Conservation (phyloP, 495 filamentous ascomycete species). For the Sordaria brevicollis region DNA sequence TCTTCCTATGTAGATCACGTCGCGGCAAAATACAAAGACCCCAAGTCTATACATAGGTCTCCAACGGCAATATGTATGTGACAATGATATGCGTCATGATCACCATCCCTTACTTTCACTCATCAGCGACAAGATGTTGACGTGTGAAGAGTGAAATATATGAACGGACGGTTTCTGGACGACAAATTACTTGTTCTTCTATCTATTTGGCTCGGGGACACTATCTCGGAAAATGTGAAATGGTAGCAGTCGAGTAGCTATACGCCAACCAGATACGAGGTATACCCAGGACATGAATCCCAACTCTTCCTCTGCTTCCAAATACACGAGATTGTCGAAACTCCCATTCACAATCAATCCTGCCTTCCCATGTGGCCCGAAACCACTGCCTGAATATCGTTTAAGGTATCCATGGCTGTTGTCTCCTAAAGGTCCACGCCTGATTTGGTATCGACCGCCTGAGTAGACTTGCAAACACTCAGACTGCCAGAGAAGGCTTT, state of each 20-base stretch:
- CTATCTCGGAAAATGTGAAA: background rate
- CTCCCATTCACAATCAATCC: background rate
- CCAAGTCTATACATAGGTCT: no score
- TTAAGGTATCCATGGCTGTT: background rate
- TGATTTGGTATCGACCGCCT: background rate
- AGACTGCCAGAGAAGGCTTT: background rate
- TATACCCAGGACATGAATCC: background rate
- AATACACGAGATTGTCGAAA: background rate
- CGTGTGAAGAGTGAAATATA: background rate
- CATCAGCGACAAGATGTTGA: background rate
- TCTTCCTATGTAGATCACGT: background rate
- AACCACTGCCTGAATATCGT: background rate
- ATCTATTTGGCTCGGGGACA: background rate
- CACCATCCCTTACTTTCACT: background rate
- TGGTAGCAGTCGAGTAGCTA: background rate
- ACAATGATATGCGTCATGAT: background rate
- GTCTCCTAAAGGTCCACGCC: background rate
- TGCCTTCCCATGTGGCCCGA: background rate
- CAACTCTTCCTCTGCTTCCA: background rate
- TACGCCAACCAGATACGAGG: background rate
- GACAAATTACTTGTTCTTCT: background rate
- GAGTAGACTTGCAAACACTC: background rate
- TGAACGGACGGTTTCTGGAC: background rate
- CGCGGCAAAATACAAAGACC: background rate
- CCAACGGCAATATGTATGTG: background rate